A percentile compares a stretch with the other conserved stretches of the same genome.
phyloP scores from a whole-genome alignment of 2,329 filamentous ascomycete species.

The Polytolypa hystricis region DNA sequence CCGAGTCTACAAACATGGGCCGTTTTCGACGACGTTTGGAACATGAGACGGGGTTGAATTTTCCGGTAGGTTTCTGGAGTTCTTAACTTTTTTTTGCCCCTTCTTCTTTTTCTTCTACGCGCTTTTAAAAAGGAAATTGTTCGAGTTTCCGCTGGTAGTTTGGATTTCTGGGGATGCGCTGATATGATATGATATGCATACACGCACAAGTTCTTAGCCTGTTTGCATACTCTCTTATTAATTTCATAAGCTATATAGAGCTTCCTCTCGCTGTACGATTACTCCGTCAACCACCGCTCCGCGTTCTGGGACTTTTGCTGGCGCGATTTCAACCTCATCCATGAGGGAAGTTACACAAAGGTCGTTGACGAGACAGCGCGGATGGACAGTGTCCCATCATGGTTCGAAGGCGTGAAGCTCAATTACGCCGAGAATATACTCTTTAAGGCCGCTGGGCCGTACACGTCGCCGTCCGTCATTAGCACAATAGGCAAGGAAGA shows the following conservation, averaged over 20 bases:
- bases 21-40: conserved; percentile 14
- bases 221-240: too few relatives aligned
- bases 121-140: too few relatives aligned
- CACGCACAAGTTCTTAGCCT: too few relatives aligned
- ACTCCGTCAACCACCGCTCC: conserved; percentile 50
- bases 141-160: too few relatives aligned
- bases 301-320: conserved; percentile 59
- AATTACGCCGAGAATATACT: conserved; percentile 77
- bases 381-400: conserved; percentile 61
- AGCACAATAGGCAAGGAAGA: conserved; percentile 58
- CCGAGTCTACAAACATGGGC: conserved; percentile 16
- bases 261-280: conserved; percentile 60
- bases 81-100: not conserved
- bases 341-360: conserved; percentile 47
- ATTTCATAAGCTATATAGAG: conserved; percentile 38
- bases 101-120: not conserved
- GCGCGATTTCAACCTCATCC: conserved; percentile 48
- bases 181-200: too few relatives aligned
- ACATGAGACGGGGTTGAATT: conserved; percentile 11
- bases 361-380: conserved; percentile 60
- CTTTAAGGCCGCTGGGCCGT: conserved; percentile 39
- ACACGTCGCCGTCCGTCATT: conserved; percentile 34
- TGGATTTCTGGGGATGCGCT: too few relatives aligned
- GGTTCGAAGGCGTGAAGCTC: conserved; percentile 63
- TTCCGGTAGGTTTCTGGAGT: conserved; percentile 6